Evolutionary conservation across 2,329 filamentous ascomycete species (phyloP), one percentile per base, ranked within the genome.

Genomic region (Clarireedia hainanense): DNA sequence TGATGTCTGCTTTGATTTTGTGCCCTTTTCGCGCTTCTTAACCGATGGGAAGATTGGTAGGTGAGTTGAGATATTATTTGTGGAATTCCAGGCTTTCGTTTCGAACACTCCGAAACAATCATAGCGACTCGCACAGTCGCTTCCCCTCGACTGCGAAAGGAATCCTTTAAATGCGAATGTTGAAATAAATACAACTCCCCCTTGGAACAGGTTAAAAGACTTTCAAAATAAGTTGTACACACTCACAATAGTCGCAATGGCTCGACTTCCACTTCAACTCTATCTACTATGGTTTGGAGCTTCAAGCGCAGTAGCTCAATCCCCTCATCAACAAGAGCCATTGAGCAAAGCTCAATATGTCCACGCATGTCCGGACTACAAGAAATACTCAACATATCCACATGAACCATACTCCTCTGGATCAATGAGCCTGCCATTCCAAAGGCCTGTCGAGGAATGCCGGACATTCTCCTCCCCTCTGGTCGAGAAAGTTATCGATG

Each of bases 401-500:
- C 95, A 91, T 69, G 78, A 77, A 20, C 94, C 94, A 1, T 80
- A 86, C 60, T 96, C 89, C 70, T 76, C 84, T 20, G 94, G 94
- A 1, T 86, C 88, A 4, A 78, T 95, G 66, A 76, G 78, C 52
- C 78, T 99, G 1, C 91, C 94, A 0, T 97, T 83, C 71, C 94
- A 99, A 70, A 81, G 94, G 57, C 94, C 94, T 3, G 81, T 85
- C 34, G 75, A 77, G 55, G 80, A 83, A 69, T 99, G 94, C 71
- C 88, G 94, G 60, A 96, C 91, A 0, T 99, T 97, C 72, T 81
- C 84, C 55, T 96, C 91, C 0, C 81, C 87, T 24, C 79, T 86
- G 3, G 95, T 97, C 47, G 94, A 99, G 70, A 79, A 88, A 66
- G 88, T 96, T 51, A 96, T 99, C 60, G 71, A 83, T 30, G 84